Conservation (phyloP, 441 rosid species). For the Geranium incanum region DNA sequence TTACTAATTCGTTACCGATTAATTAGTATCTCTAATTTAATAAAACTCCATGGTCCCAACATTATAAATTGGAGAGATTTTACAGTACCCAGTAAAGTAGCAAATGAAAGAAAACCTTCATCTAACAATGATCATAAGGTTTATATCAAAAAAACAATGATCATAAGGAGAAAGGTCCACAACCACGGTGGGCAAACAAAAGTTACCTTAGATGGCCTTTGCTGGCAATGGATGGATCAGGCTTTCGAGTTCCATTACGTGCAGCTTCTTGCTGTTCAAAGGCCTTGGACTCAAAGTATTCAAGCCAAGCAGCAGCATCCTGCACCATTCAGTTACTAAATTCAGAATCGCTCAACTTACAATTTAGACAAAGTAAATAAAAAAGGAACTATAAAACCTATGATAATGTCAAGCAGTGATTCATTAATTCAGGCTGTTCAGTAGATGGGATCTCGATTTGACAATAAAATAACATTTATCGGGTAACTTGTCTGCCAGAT, state of each 20-base stretch:
- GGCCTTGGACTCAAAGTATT: constrained; percentile 76
- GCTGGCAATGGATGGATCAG: constrained; percentile 79
- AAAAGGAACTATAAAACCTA: background rate
- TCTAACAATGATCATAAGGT: no score
- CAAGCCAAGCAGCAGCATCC: constrained; percentile 91
- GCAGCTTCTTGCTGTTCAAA: constrained; percentile 85
- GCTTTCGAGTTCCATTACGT: constrained; percentile 74
- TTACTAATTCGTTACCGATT: no score
- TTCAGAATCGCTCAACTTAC: background rate
- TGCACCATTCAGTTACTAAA: constrained; percentile 21
- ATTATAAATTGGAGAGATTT: no score
- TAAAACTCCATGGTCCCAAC: no score
- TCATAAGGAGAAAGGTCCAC: background rate
- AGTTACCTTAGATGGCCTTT: constrained; percentile 73
- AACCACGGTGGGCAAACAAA: background rate
- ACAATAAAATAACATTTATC: background rate
- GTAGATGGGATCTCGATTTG: background rate
- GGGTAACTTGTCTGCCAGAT: background rate
- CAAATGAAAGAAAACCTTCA: no score
- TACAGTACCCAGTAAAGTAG: no score
- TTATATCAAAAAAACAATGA: no score
- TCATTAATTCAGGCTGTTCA: background rate
- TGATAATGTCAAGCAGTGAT: constrained; percentile 8
- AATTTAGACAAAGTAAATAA: background rate
- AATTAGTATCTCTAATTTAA: no score